Conservation (phyloP, 192 early-diverging fungal species). For the Pilobolus umbonatus region DNA sequence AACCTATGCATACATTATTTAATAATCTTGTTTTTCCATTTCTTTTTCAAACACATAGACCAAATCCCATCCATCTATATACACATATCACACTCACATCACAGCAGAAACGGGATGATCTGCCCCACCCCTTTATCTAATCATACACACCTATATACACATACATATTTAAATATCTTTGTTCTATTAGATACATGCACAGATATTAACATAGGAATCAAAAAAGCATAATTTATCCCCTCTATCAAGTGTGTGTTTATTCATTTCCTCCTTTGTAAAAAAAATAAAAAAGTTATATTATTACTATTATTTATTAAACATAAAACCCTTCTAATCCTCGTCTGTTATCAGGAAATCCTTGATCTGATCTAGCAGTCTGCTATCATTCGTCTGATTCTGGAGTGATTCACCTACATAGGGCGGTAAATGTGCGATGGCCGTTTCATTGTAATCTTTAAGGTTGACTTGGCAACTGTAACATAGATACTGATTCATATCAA, state of each 20-base stretch:
- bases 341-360: conserved; percentile 61
- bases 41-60: background rate
- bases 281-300: background rate
- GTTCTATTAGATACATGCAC: background rate
- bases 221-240: background rate
- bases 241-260: no score
- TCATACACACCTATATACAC: no score
- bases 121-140: no score
- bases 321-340: conserved; percentile 23
- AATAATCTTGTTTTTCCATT: background rate
- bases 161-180: no score
- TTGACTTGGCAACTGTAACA: conserved; percentile 53
- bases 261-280: no score
- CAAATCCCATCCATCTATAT: background rate
- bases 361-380: conserved; percentile 54
- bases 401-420: conserved; percentile 40
- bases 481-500: conserved; percentile 36
- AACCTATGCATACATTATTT: no score
- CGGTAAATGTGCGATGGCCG: conserved; percentile 33
- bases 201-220: background rate
- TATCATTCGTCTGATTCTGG: conserved; percentile 29
- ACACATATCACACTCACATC: no score
- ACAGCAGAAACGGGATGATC: no score
- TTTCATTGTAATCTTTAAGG: conserved; percentile 34
- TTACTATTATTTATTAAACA: background rate